Base-by-base conservation (phyloP, 106 monocot genomes). In the Apostasia shenzhenica region DNA sequence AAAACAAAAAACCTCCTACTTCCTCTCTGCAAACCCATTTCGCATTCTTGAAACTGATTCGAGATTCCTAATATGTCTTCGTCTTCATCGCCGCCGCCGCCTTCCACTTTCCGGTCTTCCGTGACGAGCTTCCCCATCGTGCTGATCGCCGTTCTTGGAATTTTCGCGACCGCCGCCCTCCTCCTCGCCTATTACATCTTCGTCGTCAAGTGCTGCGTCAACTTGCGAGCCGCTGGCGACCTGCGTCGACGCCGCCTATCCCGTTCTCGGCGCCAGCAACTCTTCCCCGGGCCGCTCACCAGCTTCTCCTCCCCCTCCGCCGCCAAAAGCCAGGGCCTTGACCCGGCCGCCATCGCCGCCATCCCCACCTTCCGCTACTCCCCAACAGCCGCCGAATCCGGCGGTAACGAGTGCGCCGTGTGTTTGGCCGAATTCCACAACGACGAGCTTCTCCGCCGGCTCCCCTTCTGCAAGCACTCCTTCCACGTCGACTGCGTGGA, bases 101-200 rank as follows among this genome's bases (percentile, higher is more conserved):
- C 69, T 51, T 63, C 12, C 50, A 3, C 74, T 0, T 10, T 62
- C 5, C 8, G 55, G 1, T 48, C 51, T 14, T 69, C 54, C 1
- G 48, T 41, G 55, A 67, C 63, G 49, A 80, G 58, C 71, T 76
- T 81, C 37, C 71, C 80, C 39, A 61, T 76, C 51, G 45, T 71
- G 1, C 46, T 61, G 6, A 67, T 76, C 51, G 59, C 80, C 13
- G 54, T 81, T 45, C 4, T 71, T 2, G 80, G 80, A 14, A 81
- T 81, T 66, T 67, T 81, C 45, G 47, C 60, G 54, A 81, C 81
- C 26, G 45, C 47, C 61, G 43, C 68, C 39, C 45, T 81, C 54
- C 81, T 81, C 61, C 59, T 81, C 55, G 47, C 54, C 67, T 81
- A 81, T 76, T 81, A 76, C 44, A 9, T 76, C 67, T 81, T 81